These are phyloP conservation scores for Lactarius sp. DNA, from an alignment of 768 basidiomycete species.

Conservation along the genomic window DNA sequence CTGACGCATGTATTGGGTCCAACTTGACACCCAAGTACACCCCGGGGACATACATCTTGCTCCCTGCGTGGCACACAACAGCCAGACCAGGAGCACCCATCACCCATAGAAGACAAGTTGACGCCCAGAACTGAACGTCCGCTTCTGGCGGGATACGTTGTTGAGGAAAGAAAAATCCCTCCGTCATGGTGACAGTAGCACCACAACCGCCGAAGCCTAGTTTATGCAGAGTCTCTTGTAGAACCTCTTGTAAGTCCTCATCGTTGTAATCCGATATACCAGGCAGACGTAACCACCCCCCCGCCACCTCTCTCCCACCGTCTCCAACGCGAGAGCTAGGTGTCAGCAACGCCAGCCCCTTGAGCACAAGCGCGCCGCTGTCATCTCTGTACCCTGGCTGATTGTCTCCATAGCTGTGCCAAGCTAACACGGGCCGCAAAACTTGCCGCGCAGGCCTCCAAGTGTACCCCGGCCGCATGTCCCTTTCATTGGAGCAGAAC, in stretches of 20 bases:
- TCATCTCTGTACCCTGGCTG: not conserved
- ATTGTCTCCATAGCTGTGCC: not conserved
- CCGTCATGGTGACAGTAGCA: not conserved
- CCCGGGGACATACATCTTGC: not conserved
- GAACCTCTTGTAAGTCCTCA: not conserved
- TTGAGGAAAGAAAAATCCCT: conserved; percentile 9
- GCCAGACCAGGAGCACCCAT: conserved; percentile 4
- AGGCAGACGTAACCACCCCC: not conserved
- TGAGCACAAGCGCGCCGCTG: not conserved
- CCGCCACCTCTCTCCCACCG: not conserved
- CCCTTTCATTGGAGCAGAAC: conserved; percentile 16
- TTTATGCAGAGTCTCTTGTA: not conserved
- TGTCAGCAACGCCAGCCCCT: not conserved
- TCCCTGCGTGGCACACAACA: not conserved
- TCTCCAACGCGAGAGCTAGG: not conserved
- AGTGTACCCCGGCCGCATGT: not conserved
- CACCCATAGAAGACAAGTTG: not conserved
- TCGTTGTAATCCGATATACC: not conserved
- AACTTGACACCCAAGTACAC: not conserved
- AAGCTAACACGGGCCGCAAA: not conserved
- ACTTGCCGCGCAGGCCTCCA: conserved; percentile 1
- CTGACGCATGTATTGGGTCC: not conserved
- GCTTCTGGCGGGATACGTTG: not conserved
- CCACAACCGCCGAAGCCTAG: conserved; percentile 1
- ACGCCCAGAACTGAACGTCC: not conserved